Evolutionary conservation across 495 filamentous ascomycete genomes (phyloP), one percentile per base, ranked within the genome.

Genomic region (Talaromyces thailandensis): DNA sequence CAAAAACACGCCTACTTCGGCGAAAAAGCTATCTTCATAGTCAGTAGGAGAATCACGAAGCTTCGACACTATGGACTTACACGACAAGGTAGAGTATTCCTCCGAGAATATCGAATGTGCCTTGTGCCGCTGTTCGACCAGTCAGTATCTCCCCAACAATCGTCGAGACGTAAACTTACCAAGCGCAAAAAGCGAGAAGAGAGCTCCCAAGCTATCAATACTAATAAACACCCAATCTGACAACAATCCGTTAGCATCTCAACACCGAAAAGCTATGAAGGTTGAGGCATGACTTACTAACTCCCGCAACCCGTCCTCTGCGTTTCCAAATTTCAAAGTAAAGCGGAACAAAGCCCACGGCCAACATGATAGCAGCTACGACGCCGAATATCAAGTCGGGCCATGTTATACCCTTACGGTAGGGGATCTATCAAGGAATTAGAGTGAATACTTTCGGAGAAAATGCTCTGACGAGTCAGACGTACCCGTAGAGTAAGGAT

Each of bases 261-360:
- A 24, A 26, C 3, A 25, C 37, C 45, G 1, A 24, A 16, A 52
- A 43, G 29, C 29, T 25, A 5, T 1, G 5, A 37, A 4, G 18
- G 18, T 21, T 16, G 50, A 35, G 2, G 6, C 6, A 14, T 31
- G 14, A 76, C 73, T 67, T 78, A 81, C 86, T 87, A 23, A 92
- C 85, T 1, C 89, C 89, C 37, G 89, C 76, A 0, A 92, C 87
- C 14, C 85, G 75, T 0, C 89, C 89, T 51, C 80, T 76, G 16
- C 88, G 74, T 69, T 91, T 91, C 80, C 82, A 87, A 5, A 90
- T 71, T 68, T 92, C 89, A 60, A 81, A 81, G 64, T 92, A 92
- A 0, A 87, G 87, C 2, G 88, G 87, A 2, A 92, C 58, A 7
- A 92, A 71, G 6, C 89, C 86, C 2, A 71, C 69, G n/a, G 75